Evolutionary conservation across 1,284 basidiomycete species (phyloP), one percentile per base, ranked within the genome.

Genomic region (Pseudozyma pruni): DNA sequence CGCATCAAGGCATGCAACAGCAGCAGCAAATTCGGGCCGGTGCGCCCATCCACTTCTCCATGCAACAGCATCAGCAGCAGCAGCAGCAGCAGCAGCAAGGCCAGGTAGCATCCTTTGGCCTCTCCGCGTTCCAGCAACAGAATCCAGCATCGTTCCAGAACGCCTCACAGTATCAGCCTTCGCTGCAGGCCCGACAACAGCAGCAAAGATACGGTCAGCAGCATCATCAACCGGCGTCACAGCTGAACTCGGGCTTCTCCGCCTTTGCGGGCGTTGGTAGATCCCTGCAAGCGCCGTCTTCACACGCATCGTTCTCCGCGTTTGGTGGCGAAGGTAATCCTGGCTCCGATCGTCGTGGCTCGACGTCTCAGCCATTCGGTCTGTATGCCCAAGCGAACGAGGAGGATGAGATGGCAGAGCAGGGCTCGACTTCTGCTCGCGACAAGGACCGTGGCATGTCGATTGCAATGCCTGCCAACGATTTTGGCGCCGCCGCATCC

Each of bases 381-480:
- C 47, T 55, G 10, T 59, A 42, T 23, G 33, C 32, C 16, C 38
- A 59, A 19, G n/a, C 37, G 8, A 23, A 25, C 23, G 44, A 54
- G 8, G 20, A 20, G 4, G 44, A 54, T 6, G 20, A 20, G 4
- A 34, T 34, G 40, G 57, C 42, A 13, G 14, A 25, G 3, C 8
- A 33, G 13, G 29, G n/a, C 2, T 31, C 31, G 1, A n/a, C 37
- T n/a, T 49, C 46, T 31, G 25, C 27, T 20, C 43, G 38, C 5
- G 56, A 59, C 10, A 37, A 47, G 27, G 45, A 64, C n/a, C 55
- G 49, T 7, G 56, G 60, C 39, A 71, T 71, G 61, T 60, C 68
- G 11, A 71, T 71, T 43, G 39, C 57, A 17, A 16, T 71, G 40
- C 61, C 68, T 7, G 32, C 53, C 22, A 61, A 61, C 19, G 61